Base-by-base conservation (phyloP, 805 yeast species). In the Grigorovia humatica region DNA sequence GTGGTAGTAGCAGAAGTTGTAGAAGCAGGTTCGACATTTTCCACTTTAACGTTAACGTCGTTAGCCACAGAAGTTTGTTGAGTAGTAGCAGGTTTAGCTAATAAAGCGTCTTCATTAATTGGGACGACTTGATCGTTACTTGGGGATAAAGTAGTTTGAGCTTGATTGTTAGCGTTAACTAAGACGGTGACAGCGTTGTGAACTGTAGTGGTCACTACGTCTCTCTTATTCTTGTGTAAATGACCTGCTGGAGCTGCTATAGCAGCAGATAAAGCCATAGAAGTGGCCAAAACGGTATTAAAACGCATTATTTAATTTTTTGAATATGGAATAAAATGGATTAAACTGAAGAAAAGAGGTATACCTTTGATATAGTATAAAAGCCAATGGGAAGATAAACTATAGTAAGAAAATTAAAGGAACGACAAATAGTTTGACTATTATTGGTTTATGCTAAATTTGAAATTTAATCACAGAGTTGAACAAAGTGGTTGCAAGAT, bases 241-340 rank as follows among this genome's bases (percentile, higher is more conserved):
- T 46, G 52, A 57, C 73, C 78, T 57, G 78, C 84, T 52, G 88
- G 87, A 50, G 77, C 79, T 55, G 86, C 84, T 35, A 75, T 52
- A 49, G 76, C 43, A 48, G 77, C 64, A 58, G 77, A 76, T 55
- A 75, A 69, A 52, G 80, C 63, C 50, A 78, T 62, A 52, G 81
- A 77, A 47, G 71, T 68, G 54, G 70, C 63, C 52, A 73, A 55
- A 50, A 76, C 67, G 58, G 72, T 73, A 63, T 78, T 60, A 63
- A 81, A 75, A 68, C 76, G 75, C 81, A 77, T 78, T 35, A 23
- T 23, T 23, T 23, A 23, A 23, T 23, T 3, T 23, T 23, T 23
- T 23, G 27, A 23, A 23, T 23, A 23, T 23, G 27, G 27, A 23
- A 23, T 23, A 23, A 23, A 23, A 23, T 23, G 27, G 27, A 23